Conservation (phyloP, 2,329 filamentous ascomycete species). For the Cytospora leucostoma region DNA sequence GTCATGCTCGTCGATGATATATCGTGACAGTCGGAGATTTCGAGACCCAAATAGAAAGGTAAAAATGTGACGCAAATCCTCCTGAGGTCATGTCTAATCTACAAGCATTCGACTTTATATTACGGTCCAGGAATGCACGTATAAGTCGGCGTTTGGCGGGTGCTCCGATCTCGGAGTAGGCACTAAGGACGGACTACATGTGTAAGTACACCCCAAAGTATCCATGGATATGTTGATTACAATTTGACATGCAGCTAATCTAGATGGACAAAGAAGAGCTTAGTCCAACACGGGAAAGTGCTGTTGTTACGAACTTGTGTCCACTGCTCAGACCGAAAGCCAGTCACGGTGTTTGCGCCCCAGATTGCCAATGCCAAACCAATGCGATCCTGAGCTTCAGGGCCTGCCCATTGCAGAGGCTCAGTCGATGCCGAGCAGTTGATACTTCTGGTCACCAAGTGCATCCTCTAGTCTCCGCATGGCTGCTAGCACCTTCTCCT, state of each 20-base stretch:
- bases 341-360: not conserved
- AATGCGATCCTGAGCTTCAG: not conserved
- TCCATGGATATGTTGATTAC: not conserved
- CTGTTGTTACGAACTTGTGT: not conserved
- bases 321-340: not conserved
- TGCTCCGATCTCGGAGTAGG: not conserved
- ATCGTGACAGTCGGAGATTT: not conserved
- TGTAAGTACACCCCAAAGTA: not conserved
- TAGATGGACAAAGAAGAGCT: not conserved
- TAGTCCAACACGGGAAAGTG: not conserved
- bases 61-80: not conserved
- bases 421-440: not conserved
- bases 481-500: conserved; percentile 81
- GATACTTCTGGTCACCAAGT: conserved; percentile 59
- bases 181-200: not conserved
- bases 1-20: conserved; percentile 25
- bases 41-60: not conserved
- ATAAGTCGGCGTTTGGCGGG: not conserved
- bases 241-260: not conserved
- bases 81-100: too few relatives aligned
- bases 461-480: conserved; percentile 81
- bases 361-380: not conserved
- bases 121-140: not conserved
- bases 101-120: not conserved
- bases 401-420: not conserved